phyloP scores from a whole-genome alignment of 2,329 filamentous ascomycete genomes.

The Fusarium zealandicum region DNA sequence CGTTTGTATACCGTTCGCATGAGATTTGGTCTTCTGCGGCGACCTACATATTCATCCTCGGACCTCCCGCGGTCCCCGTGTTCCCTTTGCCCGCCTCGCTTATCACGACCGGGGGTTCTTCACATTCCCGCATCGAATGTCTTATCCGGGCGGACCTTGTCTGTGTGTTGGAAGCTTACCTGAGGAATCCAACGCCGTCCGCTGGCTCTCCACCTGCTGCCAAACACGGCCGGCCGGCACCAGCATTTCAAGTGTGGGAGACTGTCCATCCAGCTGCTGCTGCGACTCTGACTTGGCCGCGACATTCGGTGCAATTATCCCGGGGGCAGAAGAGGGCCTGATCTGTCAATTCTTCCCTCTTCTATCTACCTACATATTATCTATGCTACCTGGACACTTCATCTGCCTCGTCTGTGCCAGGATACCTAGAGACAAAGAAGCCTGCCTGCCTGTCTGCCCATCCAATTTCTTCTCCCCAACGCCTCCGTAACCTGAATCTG shows the following conservation, averaged over 20 bases:
- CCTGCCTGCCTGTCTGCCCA: constrained; percentile 6
- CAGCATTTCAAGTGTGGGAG: constrained; percentile 6
- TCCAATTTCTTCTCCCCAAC: constrained; percentile 5
- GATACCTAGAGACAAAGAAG: constrained; percentile 23
- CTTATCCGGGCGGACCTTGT: constrained; percentile 12
- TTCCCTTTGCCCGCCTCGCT: constrained; percentile 8
- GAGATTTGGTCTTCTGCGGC: background rate
- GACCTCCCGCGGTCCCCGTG: background rate
- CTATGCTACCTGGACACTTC: background rate
- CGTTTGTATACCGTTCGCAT: background rate
- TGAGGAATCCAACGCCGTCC: constrained; percentile 11
- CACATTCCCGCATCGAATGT: constrained; percentile 25
- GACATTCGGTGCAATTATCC: constrained; percentile 22
- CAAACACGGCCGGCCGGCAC: constrained; percentile 24
- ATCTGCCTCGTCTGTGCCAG: constrained; percentile 4
- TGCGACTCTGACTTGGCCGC: constrained; percentile 20
- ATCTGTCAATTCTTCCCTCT: constrained; percentile 12
- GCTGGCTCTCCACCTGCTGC: constrained; percentile 21
- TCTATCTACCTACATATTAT: constrained; percentile 5
- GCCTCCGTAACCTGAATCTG: constrained; percentile 25
- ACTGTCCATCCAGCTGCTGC: constrained; percentile 16
- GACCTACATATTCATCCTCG: constrained; percentile 25
- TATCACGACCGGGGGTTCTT: constrained; percentile 16
- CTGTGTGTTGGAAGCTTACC: constrained; percentile 13
- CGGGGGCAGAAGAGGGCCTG: constrained; percentile 5